Evolutionary conservation across 139 green algal genomes (phyloP).

Genomic region (Axilococcus clingmanii): DNA sequence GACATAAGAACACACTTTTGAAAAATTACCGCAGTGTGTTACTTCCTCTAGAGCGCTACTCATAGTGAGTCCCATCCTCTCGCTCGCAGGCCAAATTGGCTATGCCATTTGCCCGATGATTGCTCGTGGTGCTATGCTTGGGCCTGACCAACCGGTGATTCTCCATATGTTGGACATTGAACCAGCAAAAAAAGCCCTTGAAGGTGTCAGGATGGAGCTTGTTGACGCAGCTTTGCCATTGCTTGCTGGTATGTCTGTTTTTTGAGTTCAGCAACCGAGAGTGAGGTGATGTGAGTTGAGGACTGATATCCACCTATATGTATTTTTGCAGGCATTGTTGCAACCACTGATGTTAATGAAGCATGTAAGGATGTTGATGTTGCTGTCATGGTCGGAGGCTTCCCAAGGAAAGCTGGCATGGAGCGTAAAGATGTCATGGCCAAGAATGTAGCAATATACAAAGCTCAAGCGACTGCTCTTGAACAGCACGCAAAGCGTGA

Average conservation of each 20-base stretch:
- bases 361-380: slow-evolving; percentile 81
- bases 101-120: slow-evolving; percentile 84
- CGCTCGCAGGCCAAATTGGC: slow-evolving; percentile 74
- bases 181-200: slow-evolving; percentile 62
- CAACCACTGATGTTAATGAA: slow-evolving; percentile 61
- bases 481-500: slow-evolving; percentile 44
- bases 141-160: slow-evolving; percentile 75
- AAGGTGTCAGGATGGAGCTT: slow-evolving; percentile 92
- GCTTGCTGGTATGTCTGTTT: slow-evolving; percentile 73
- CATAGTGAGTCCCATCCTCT: background rate
- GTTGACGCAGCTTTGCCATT: slow-evolving; percentile 84
- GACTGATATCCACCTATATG: slow-evolving; percentile 30
- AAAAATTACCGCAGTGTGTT: slow-evolving; percentile 1
- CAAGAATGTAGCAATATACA: slow-evolving; percentile 91
- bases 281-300: background rate
- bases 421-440: slow-evolving; percentile 91
- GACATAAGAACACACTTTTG: background rate
- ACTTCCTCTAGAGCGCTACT: background rate
- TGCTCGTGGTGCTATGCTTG: slow-evolving; percentile 70
- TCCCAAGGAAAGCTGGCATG: slow-evolving; percentile 76
- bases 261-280: background rate
- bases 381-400: slow-evolving; percentile 88
- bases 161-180: slow-evolving; percentile 92
- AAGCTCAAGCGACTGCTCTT: slow-evolving; percentile 65
- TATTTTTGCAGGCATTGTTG: too few species aligned